phyloP scores from a whole-genome alignment of 176 grass and related monocot genomes.

The Alloteropsis semialata region DNA sequence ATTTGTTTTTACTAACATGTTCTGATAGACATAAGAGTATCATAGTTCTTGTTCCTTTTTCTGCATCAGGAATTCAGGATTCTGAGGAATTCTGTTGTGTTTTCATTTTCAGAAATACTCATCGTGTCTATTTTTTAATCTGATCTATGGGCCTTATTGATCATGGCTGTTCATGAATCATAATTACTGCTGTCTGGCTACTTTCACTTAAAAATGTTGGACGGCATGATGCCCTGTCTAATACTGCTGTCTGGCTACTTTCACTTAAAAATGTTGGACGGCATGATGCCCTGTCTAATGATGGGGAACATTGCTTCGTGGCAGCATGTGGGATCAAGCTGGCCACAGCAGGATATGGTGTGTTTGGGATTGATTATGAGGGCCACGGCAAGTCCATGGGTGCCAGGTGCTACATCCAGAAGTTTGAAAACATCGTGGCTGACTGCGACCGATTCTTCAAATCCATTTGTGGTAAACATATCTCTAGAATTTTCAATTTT shows the following conservation, averaged over 20 bases:
- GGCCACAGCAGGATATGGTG: slow-evolving; percentile 52
- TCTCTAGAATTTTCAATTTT: too few species aligned
- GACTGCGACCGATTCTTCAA: slow-evolving; percentile 83
- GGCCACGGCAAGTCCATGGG: slow-evolving; percentile 83
- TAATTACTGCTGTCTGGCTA: neutral
- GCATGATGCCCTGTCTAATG: slow-evolving; percentile 32
- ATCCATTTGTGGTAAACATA: slow-evolving; percentile 60
- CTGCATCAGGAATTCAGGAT: too few species aligned
- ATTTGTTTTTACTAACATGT: neutral
- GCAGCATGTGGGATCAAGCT: slow-evolving; percentile 70
- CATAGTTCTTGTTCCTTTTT: neutral
- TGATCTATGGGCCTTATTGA: neutral
- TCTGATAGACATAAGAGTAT: neutral
- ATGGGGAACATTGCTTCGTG: slow-evolving; percentile 8
- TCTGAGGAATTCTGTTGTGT: neutral
- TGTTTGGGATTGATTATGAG: slow-evolving; percentile 84
- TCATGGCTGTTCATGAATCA: neutral
- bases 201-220: neutral
- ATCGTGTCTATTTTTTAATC: too few species aligned
- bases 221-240: slow-evolving; percentile 25
- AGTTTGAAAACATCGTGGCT: slow-evolving; percentile 56
- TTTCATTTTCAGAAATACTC: neutral
- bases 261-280: neutral
- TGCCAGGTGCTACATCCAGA: slow-evolving; percentile 76
- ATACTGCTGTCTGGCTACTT: neutral